Evolutionary conservation across 768 basidiomycete genomes (phyloP).

Genomic region (Gymnopilus junonius): DNA sequence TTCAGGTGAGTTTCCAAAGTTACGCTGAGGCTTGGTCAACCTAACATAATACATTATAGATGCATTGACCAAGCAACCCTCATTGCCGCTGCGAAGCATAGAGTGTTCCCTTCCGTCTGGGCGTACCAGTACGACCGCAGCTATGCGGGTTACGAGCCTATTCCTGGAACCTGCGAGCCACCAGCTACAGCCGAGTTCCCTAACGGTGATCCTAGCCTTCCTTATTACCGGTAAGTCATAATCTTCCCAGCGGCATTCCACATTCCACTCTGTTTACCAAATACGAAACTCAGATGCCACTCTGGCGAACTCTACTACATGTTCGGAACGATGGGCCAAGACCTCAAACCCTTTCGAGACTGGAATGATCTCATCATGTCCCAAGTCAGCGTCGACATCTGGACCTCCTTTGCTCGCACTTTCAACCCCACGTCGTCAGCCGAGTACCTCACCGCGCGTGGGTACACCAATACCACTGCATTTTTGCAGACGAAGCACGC

Average conservation of each 20-base stretch:
- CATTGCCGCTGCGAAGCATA: slow-evolving; percentile 43
- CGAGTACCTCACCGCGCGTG: slow-evolving; percentile 45
- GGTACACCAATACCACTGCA: slow-evolving; percentile 39
- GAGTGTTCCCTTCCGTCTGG: slow-evolving; percentile 45
- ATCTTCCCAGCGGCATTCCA: neutral
- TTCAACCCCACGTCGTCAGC: slow-evolving; percentile 50
- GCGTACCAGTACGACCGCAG: slow-evolving; percentile 53
- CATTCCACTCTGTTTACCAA: neutral
- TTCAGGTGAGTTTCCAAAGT: slow-evolving; percentile 37
- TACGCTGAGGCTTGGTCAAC: neutral
- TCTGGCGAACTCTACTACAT: slow-evolving; percentile 35
- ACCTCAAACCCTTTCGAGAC: slow-evolving; percentile 47
- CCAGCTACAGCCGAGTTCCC: slow-evolving; percentile 45
- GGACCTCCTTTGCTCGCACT: slow-evolving; percentile 51
- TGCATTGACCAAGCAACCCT: slow-evolving; percentile 55
- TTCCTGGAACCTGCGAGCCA: slow-evolving; percentile 47
- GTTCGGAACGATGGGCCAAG: slow-evolving; percentile 42
- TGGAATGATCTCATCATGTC: slow-evolving; percentile 46
- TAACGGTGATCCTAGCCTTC: slow-evolving; percentile 47
- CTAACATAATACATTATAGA: slow-evolving; percentile 13
- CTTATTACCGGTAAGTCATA: slow-evolving; percentile 44
- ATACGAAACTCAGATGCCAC: slow-evolving; percentile 28
- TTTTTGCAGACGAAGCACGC: slow-evolving; percentile 30
- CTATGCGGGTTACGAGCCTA: slow-evolving; percentile 49
- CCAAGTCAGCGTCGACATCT: slow-evolving; percentile 47